Base-by-base conservation (phyloP, 2,329 filamentous ascomycete species). In the Didymosphaeria variabile region DNA sequence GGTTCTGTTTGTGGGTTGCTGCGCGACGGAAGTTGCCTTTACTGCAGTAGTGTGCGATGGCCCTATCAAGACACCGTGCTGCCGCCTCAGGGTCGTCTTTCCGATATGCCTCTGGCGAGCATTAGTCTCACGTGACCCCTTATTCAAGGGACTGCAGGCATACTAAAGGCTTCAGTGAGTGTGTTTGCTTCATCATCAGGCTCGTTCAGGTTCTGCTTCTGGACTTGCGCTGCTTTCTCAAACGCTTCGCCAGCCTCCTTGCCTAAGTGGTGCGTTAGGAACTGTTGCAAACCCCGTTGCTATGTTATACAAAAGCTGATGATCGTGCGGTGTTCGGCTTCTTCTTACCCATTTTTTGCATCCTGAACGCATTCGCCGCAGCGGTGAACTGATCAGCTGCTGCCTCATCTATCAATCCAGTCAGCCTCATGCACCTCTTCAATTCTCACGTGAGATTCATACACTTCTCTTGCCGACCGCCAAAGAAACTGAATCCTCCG, bases 1-100 rank as follows among this genome's bases (percentile, higher is more conserved):
- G 83, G 65, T 91, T 91, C 80, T 98, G 92, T 83, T 97, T 92
- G 78, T 97, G 91, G 26, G 91, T 91, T 12, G 95, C 95, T 15
- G 95, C 94, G 59, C 94, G 87, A 68, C 94, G 87, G 81, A 97
- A 94, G 80, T 97, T 97, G 64, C 94, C 94, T 80, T 93, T 94
- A 69, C 87, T 82, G 70, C 92, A 94, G 80, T 97, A 98, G 77
- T 95, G 91, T 60, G 88, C 84, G 76, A 98, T 93, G 44, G 93
- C 91, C 53, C 89, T 82, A 66, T 93, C 88, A 58, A 97, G 83
- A 73, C 92, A 93, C 63, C 92, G 85, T 46, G 91, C 92, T 17
- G 94, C 94, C 72, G 94, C 90, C 75, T 92, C 85, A 21, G 93
- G 93, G 72, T 92, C 89, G 56, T 91, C 89, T 80, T 93, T 96